phyloP scores from a whole-genome alignment of 2,329 filamentous ascomycete genomes.

The Colletotrichum nymphaeae region DNA sequence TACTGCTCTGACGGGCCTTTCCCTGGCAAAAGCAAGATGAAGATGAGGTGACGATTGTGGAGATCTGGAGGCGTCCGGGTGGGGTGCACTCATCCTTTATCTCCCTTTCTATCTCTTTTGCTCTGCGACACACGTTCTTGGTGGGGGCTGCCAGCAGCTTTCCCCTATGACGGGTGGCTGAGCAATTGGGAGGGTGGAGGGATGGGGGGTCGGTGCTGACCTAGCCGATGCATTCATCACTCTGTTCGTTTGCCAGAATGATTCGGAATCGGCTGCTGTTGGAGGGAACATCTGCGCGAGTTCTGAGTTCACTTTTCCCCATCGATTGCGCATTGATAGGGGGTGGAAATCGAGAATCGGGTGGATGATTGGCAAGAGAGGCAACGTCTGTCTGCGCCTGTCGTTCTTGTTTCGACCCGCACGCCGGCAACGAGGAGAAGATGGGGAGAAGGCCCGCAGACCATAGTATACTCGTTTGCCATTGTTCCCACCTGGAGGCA shows the following conservation, averaged over 20 bases:
- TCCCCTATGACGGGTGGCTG: conserved; percentile 24
- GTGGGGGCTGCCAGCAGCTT: conserved; percentile 22
- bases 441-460: conserved; percentile 12
- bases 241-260: conserved; percentile 19
- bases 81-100: conserved; percentile 11
- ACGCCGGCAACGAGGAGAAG: neutral
- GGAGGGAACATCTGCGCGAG: conserved; percentile 5
- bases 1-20: conserved; percentile 5
- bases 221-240: conserved; percentile 18
- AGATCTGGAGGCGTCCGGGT: conserved; percentile 31
- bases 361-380: neutral
- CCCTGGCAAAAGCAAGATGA: conserved; percentile 33
- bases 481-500: conserved; percentile 20
- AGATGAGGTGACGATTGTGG: conserved; percentile 35
- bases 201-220: neutral
- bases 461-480: neutral
- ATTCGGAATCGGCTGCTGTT: conserved; percentile 27
- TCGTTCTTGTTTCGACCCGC: conserved; percentile 1
- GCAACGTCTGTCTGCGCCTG: neutral
- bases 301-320: neutral
- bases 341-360: neutral
- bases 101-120: neutral
- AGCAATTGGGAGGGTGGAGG: neutral
- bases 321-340: neutral
- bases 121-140: conserved; percentile 5